phyloP scores from a whole-genome alignment of 768 basidiomycete species.

The Crepidotus variabilis region DNA sequence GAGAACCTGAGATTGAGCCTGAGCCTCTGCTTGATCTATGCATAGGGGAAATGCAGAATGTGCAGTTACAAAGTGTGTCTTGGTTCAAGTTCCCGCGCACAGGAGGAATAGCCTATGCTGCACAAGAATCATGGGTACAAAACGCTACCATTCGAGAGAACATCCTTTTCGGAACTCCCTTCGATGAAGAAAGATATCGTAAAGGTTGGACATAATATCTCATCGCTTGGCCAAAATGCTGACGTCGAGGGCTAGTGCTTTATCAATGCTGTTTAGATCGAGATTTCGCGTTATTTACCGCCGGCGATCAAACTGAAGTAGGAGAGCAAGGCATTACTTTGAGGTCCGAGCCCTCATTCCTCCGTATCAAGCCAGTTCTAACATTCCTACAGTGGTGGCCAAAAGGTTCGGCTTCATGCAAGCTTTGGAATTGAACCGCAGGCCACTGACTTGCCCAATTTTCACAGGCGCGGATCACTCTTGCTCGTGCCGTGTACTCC shows the following conservation, averaged over 20 bases:
- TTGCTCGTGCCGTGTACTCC: slow-evolving; percentile 27
- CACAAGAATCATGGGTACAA: slow-evolving; percentile 84
- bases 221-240: neutral
- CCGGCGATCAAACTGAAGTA: slow-evolving; percentile 67
- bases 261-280: slow-evolving; percentile 71
- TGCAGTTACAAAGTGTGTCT: slow-evolving; percentile 45
- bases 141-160: slow-evolving; percentile 82
- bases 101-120: slow-evolving; percentile 69
- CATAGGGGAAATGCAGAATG: slow-evolving; percentile 64
- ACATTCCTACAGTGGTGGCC: neutral
- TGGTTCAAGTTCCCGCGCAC: slow-evolving; percentile 21
- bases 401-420: neutral
- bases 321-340: slow-evolving; percentile 68
- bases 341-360: slow-evolving; percentile 7
- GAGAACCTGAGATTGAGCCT: neutral
- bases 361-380: no score
- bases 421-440: neutral
- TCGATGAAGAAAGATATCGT: slow-evolving; percentile 75
- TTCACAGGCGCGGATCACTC: slow-evolving; percentile 36
- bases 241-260: slow-evolving; percentile 37
- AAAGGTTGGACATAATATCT: slow-evolving; percentile 25
- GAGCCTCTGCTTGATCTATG: neutral
- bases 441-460: neutral
- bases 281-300: slow-evolving; percentile 66
- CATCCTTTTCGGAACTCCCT: slow-evolving; percentile 75